Evolutionary conservation across 2,329 filamentous ascomycete species (phyloP).

Genomic region (Beauveria australis): DNA sequence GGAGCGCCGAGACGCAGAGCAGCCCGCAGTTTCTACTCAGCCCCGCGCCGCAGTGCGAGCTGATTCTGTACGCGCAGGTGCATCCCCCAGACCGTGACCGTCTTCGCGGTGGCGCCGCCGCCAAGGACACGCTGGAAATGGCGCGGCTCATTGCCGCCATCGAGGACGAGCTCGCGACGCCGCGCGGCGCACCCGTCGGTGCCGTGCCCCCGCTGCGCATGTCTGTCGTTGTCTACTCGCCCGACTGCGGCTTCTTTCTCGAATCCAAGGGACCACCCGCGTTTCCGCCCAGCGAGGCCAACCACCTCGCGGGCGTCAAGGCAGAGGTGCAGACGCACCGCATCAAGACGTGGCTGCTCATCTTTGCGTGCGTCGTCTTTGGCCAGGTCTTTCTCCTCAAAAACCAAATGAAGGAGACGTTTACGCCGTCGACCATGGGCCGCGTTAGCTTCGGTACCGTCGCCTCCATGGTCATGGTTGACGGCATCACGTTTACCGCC

Average conservation of each 20-base stretch:
- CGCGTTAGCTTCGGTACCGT: conserved; percentile 58
- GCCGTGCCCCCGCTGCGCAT: conserved; percentile 50
- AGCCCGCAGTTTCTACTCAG: conserved; percentile 48
- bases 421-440: conserved; percentile 58
- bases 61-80: conserved; percentile 77
- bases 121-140: conserved; percentile 24
- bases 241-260: conserved; percentile 59
- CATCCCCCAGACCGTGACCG: conserved; percentile 42
- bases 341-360: conserved; percentile 51
- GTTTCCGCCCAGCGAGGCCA: conserved; percentile 40
- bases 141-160: conserved; percentile 41
- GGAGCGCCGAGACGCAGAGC: conserved; percentile 62
- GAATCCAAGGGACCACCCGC: conserved; percentile 55
- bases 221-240: conserved; percentile 58
- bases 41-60: conserved; percentile 73
- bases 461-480: conserved; percentile 53
- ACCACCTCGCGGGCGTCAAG: conserved; percentile 53
- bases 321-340: conserved; percentile 49
- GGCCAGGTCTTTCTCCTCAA: conserved; percentile 56
- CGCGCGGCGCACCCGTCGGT: conserved; percentile 49
- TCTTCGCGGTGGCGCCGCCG: conserved; percentile 21
- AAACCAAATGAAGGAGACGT: conserved; percentile 57
- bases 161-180: conserved; percentile 55
- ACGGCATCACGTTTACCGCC: conserved; percentile 51
- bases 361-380: conserved; percentile 48